Evolutionary conservation across 305 asterid species (phyloP).

Genomic region (Euphrasia arctica): DNA sequence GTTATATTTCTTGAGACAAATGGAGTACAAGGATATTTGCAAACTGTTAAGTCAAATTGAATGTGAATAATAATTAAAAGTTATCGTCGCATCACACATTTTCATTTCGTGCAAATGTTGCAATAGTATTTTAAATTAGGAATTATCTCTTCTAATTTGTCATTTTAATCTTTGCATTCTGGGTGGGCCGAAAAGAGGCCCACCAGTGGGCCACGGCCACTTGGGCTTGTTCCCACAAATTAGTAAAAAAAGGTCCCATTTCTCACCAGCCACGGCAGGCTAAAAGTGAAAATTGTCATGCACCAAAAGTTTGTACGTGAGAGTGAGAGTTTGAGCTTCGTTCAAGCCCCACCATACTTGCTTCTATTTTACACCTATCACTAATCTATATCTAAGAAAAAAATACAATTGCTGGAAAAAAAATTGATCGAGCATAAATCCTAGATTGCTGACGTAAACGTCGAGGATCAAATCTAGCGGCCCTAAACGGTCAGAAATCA

Average conservation of each 20-base stretch:
- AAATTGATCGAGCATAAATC: not conserved
- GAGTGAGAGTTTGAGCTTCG: slow-evolving; percentile 27
- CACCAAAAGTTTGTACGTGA: slow-evolving; percentile 39
- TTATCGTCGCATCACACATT: too few species aligned
- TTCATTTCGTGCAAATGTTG: too few species aligned
- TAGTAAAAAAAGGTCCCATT: slow-evolving; percentile 34
- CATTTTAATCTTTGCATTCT: not conserved
- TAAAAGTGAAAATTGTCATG: slow-evolving; percentile 35
- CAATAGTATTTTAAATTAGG: too few species aligned
- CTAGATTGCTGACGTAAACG: too few species aligned
- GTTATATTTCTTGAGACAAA: too few species aligned
- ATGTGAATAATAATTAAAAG: too few species aligned
- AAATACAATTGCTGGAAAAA: not conserved
- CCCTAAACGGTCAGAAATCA: too few species aligned
- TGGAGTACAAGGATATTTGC: too few species aligned
- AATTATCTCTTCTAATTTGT: not conserved
- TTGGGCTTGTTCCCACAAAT: slow-evolving; percentile 40
- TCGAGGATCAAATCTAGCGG: too few species aligned
- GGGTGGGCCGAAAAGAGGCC: slow-evolving; percentile 29
- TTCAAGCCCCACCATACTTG: slow-evolving; percentile 35
- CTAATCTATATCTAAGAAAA: not conserved
- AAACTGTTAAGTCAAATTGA: too few species aligned
- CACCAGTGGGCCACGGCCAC: slow-evolving; percentile 44
- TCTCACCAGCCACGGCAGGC: slow-evolving; percentile 21
- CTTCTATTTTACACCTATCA: slow-evolving; percentile 26